Evolutionary conservation across 2,329 filamentous ascomycete genomes (phyloP), one percentile per base, ranked within the genome.

Genomic region (Cryphonectria nitschkei): DNA sequence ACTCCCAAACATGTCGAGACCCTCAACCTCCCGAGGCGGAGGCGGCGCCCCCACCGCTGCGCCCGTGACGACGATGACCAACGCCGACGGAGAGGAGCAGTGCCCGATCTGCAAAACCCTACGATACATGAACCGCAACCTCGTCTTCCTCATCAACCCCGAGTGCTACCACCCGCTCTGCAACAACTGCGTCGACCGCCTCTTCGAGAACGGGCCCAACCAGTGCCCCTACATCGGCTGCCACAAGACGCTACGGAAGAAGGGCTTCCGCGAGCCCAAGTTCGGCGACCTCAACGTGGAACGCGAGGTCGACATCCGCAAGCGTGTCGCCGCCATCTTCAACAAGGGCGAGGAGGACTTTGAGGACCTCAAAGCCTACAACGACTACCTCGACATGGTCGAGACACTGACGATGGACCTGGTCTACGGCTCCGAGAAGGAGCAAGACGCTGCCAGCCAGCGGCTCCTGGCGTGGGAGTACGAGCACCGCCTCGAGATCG

Each of bases 111-210:
- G 96, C 92, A 98, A 98, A 83, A 97, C 94, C 72, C 93, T 93
- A 72, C 93, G 94, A 74, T 98, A 98, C 85, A 92, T 98, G 77
- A 98, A 98, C 85, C 91, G 90, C 73, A 92, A 94, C 83, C 95
- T 99, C 88, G 88, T 92, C 74, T 98, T 99, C 83, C 92, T 96
- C 76, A 95, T 99, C 84, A 98, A 98, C 81, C 94, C 95, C 11
- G 94, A 97, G 85, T 99, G 96, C 88, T 99, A 99, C 85, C 96
- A 99, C 86, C 94, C 94, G 76, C 98, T 99, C 93, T 99, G 96
- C 85, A 92, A 94, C 80, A 95, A 93, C 70, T 99, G 96, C 84
- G 95, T 98, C 58, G 93, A 95, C 81, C 92, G 95, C 69, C 93
- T 98, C 76, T 99, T 98, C 86, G 92, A 92, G 50, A 91, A 93